Evolutionary conservation across 2,329 filamentous ascomycete species (phyloP), one percentile per base, ranked within the genome.

Genomic region (Talaromyces sp.): DNA sequence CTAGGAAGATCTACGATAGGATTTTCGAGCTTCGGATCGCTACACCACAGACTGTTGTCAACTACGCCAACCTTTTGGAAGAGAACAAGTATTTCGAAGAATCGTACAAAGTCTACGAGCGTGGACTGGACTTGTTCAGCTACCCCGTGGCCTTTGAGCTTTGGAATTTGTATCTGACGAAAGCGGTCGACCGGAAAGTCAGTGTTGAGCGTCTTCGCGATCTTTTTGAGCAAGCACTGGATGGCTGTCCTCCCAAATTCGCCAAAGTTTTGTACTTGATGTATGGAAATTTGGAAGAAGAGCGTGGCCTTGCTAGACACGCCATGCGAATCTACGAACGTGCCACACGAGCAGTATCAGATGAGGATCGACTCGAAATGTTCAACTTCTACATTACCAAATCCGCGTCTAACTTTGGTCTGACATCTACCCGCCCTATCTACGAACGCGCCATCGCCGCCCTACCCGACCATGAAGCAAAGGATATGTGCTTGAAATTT

Each of bases 301-400:
- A 99, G 71, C 86, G 95, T 39, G 95, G 95, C 1, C 86, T 99
- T 16, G 93, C 95, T 11, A 86, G 96, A 57, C 93, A 98, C 74
- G 96, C 96, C 1, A 99, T 99, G 95, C 90, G 95, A 64, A 99
- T 99, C 69, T 99, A 99, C 77, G 96, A 99, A 79, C 89, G 95
- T 63, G 95, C 95, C 7, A 99, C 95, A 5, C 87, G 95, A 35
- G 93, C 93, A 12, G 96, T 99, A 3, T 89, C 91, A 14, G 95
- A 99, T 71, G 93, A 97, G 71, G 93, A 99, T 75, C 85, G 92
- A 59, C 88, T 93, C 64, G 92, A 96, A 71, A 97, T 99, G 93
- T 99, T 97, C 81, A 95, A 96, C 76, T 96, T 98, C 74, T 99
- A 99, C 81, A 97, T 99, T 73, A 98, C 93, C 63, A 98, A 99